Conservation (phyloP, 2,329 filamentous ascomycete genomes). For the Stachybotrys chlorohalonatus region DNA sequence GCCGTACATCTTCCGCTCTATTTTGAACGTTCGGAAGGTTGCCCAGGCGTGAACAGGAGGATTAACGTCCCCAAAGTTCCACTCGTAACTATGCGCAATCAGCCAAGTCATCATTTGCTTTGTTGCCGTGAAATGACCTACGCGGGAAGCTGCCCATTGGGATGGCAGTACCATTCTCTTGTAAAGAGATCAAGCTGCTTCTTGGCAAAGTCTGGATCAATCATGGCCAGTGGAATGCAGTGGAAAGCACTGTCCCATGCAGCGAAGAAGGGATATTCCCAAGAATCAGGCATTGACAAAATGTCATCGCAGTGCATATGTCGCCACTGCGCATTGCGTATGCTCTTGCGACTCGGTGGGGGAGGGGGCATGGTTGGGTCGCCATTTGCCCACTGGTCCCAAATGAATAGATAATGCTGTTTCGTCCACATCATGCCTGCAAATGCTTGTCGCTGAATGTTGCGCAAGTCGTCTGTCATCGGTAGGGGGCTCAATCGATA, state of each 20-base stretch:
- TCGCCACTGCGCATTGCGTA: constrained; percentile 86
- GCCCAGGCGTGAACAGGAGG: constrained; percentile 96
- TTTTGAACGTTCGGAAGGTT: constrained; percentile 93
- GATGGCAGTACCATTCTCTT: constrained; percentile 97
- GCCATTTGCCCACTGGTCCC: constrained; percentile 96
- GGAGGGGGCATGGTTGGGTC: constrained; percentile 84
- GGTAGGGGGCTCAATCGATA: constrained; percentile 86
- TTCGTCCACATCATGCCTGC: constrained; percentile 99
- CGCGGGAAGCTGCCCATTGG: constrained; percentile 88
- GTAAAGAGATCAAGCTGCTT: constrained; percentile 96
- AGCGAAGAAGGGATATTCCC: constrained; percentile 97
- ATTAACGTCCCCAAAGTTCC: constrained; percentile 97
- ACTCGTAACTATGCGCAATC: constrained; percentile 55
- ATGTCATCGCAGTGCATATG: constrained; percentile 94
- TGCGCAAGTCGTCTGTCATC: constrained; percentile 87
- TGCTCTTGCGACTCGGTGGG: constrained; percentile 65
- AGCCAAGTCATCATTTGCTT: constrained; percentile 1
- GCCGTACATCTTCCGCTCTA: constrained; percentile 94
- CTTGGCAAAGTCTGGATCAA: constrained; percentile 95
- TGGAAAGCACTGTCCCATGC: constrained; percentile 98
- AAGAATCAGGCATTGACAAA: constrained; percentile 94
- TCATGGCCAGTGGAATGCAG: constrained; percentile 92
- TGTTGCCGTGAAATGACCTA: constrained; percentile 32
- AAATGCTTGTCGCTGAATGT: constrained; percentile 90
- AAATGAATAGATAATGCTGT: constrained; percentile 93